Evolutionary conservation across 1,139 yeast genomes (phyloP).

Genomic region (Yamadazyma triangularis): DNA sequence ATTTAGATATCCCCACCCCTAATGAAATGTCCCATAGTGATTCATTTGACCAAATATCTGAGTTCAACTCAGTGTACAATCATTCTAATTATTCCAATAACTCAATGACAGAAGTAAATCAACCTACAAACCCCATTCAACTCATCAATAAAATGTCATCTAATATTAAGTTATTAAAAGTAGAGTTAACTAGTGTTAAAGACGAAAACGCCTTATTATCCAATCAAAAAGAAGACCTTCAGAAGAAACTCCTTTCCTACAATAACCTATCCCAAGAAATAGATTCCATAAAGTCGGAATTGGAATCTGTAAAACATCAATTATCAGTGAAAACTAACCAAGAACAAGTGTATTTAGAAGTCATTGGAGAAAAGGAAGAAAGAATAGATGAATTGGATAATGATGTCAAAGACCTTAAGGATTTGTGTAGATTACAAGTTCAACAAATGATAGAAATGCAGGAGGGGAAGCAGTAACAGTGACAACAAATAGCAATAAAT

Average conservation of each 20-base stretch:
- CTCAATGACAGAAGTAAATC: slow-evolving; percentile 5
- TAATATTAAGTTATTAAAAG: slow-evolving; percentile 73
- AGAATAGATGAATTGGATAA: slow-evolving; percentile 79
- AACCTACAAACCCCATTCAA: slow-evolving; percentile 34
- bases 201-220: slow-evolving; percentile 57
- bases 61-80: slow-evolving; percentile 8
- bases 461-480: slow-evolving; percentile 14
- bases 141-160: slow-evolving; percentile 68
- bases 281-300: slow-evolving; percentile 45
- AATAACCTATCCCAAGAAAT: slow-evolving; percentile 11
- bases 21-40: neutral
- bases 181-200: slow-evolving; percentile 62
- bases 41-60: neutral
- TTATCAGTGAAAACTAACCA: slow-evolving; percentile 33
- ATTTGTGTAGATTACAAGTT: slow-evolving; percentile 74
- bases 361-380: slow-evolving; percentile 88
- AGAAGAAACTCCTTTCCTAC: slow-evolving; percentile 52
- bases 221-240: slow-evolving; percentile 60
- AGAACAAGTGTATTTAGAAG: slow-evolving; percentile 62
- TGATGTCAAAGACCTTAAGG: slow-evolving; percentile 85
- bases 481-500: too few species aligned
- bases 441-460: slow-evolving; percentile 78
- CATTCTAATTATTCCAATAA: slow-evolving; percentile 8
- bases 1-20: neutral
- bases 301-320: slow-evolving; percentile 30